Evolutionary conservation across 1,284 basidiomycete genomes (phyloP).

Genomic region (Pseudozyma flocculosa): DNA sequence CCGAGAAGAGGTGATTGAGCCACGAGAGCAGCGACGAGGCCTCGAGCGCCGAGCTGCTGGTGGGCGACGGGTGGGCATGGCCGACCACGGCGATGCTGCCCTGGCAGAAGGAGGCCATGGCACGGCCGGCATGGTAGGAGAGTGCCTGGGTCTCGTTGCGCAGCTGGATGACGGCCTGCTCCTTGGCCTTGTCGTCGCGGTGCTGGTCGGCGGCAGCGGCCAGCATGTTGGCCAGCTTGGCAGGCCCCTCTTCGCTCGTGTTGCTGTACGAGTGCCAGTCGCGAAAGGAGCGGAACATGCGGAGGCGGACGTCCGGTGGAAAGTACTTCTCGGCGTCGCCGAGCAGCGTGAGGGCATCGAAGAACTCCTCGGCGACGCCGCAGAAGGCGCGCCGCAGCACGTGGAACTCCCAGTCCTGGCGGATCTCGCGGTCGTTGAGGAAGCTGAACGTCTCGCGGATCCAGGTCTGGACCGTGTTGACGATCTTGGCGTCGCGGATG

Average conservation of each 20-base stretch:
- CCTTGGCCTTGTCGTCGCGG: conserved; percentile 59
- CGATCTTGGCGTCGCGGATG: conserved; percentile 67
- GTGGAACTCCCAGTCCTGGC: conserved; percentile 77
- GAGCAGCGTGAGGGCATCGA: conserved; percentile 72
- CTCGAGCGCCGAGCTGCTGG: conserved; percentile 66
- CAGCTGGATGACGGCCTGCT: conserved; percentile 60
- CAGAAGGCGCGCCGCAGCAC: conserved; percentile 85
- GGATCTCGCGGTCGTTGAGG: conserved; percentile 70
- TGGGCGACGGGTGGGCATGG: conserved; percentile 67
- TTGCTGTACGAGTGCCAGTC: conserved; percentile 89
- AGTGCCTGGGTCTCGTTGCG: conserved; percentile 64
- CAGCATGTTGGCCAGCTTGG: conserved; percentile 74
- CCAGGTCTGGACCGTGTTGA: conserved; percentile 80
- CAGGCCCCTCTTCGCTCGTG: conserved; percentile 72
- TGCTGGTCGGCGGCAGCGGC: conserved; percentile 66
- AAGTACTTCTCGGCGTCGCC: conserved; percentile 75
- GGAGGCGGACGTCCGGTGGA: conserved; percentile 72
- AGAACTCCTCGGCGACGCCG: conserved; percentile 80
- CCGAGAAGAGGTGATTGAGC: conserved; percentile 61
- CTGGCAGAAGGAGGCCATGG: conserved; percentile 70
- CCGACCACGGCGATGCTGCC: conserved; percentile 58
- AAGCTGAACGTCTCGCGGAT: conserved; percentile 78
- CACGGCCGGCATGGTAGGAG: conserved; percentile 71
- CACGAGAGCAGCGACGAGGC: conserved; percentile 60
- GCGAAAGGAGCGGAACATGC: conserved; percentile 81